Conservation (phyloP, 768 basidiomycete genomes). For the Suillus sp. region DNA sequence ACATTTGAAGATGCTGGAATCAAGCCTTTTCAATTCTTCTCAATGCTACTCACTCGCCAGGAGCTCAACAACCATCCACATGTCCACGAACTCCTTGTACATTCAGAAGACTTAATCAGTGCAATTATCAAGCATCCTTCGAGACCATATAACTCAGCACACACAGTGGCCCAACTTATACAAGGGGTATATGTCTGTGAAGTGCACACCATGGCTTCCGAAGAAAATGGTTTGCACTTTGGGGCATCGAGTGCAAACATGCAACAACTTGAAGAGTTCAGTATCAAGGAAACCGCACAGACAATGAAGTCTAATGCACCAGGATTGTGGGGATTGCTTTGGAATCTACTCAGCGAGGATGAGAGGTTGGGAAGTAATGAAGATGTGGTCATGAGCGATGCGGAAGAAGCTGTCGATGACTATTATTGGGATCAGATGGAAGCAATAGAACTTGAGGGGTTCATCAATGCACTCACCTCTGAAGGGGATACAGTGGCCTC, state of each 20-base stretch:
- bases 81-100: constrained; percentile 2
- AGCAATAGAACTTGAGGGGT: constrained; percentile 9
- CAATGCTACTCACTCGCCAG: neutral
- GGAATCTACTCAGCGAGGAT: neutral
- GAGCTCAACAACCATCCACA: constrained; percentile 1
- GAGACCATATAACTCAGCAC: neutral
- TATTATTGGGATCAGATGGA: constrained; percentile 12
- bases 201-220: neutral
- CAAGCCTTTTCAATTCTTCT: constrained; percentile 13
- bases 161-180: neutral
- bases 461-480: constrained; percentile 7
- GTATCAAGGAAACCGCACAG: constrained; percentile 17
- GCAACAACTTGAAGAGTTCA: constrained; percentile 15
- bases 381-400: constrained; percentile 1
- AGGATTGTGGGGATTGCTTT: constrained; percentile 16
- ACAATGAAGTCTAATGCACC: constrained; percentile 13
- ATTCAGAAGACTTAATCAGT: neutral
- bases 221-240: constrained; percentile 19
- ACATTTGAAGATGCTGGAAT: constrained; percentile 26
- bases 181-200: neutral
- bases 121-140: neutral
- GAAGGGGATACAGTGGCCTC: too few relatives aligned
- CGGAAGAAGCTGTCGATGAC: neutral
- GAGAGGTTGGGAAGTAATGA: neutral
- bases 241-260: constrained; percentile 7